phyloP scores from a whole-genome alignment of 805 yeast species.

The Cyberlindnera galapagoensis region DNA sequence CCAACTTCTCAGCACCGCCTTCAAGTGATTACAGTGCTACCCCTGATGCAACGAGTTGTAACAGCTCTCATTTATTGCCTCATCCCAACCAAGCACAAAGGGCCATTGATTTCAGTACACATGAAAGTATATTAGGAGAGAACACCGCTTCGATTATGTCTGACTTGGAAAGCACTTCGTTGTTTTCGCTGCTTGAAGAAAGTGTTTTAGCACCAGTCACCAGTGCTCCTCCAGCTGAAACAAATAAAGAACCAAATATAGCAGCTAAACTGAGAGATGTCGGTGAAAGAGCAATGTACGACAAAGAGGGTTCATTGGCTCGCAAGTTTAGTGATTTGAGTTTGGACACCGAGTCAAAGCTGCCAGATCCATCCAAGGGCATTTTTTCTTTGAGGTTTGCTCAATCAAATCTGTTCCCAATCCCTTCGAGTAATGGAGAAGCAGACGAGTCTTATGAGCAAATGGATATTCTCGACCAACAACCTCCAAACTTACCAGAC shows the following conservation, averaged over 20 bases:
- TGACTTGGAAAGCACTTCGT: too few species aligned
- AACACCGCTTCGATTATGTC: too few species aligned
- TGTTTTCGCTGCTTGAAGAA: too few species aligned
- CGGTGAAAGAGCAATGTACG: background rate
- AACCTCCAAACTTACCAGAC: conserved; percentile 16
- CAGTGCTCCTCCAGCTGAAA: too few species aligned
- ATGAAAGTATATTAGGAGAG: too few species aligned
- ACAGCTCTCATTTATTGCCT: background rate
- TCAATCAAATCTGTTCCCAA: too few species aligned
- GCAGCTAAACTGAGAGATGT: too few species aligned
- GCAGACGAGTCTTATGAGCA: conserved; percentile 19
- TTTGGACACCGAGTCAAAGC: conserved; percentile 1
- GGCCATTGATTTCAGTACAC: too few species aligned
- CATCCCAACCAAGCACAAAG: too few species aligned
- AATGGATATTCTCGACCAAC: conserved; percentile 21
- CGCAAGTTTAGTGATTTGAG: conserved; percentile 6
- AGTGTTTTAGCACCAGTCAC: too few species aligned
- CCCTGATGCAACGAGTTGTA: conserved; percentile 14
- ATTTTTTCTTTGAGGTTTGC: conserved; percentile 9
- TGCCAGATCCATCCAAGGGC: too few species aligned
- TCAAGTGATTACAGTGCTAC: conserved; percentile 23
- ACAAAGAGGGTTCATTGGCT: conserved; percentile 8
- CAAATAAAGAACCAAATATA: too few species aligned
- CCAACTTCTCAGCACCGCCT: conserved; percentile 5
- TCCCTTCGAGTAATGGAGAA: conserved; percentile 4